phyloP scores from a whole-genome alignment of 306 rosid genomes.

The Quercus dentata region DNA sequence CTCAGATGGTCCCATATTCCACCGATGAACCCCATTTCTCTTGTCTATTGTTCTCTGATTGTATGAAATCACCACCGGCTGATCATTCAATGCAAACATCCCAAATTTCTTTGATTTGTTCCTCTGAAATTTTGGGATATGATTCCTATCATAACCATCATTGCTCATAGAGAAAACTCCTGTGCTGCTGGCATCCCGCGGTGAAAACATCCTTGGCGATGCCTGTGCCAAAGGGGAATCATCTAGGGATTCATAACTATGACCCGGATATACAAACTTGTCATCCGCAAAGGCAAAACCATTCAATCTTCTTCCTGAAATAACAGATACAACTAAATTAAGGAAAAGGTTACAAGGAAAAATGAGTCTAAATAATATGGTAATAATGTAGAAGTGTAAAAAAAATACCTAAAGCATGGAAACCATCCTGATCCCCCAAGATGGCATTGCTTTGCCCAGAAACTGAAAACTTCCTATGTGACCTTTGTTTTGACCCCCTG shows the following conservation, averaged over 20 bases:
- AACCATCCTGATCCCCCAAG: conserved; percentile 64
- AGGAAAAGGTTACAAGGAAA: conserved; percentile 2
- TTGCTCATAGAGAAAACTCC: conserved; percentile 34
- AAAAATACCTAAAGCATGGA: conserved; percentile 54
- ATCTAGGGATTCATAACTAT: conserved; percentile 65
- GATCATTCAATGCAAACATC: conserved; percentile 33
- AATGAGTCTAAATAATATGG: background rate
- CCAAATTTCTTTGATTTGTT: conserved; percentile 56
- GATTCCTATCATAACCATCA: conserved; percentile 57
- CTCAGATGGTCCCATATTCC: conserved; percentile 41
- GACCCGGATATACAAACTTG: conserved; percentile 51
- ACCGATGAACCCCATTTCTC: conserved; percentile 44
- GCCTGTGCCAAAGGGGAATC: conserved; percentile 65
- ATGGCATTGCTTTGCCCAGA: conserved; percentile 52
- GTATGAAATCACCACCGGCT: conserved; percentile 28
- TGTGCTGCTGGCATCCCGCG: conserved; percentile 49
- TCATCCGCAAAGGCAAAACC: conserved; percentile 64
- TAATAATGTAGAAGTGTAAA: conserved; percentile 6
- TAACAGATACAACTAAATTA: conserved; percentile 28
- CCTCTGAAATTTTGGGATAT: conserved; percentile 41
- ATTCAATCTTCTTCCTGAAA: conserved; percentile 76
- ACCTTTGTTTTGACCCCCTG: conserved; percentile 80
- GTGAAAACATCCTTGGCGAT: conserved; percentile 63
- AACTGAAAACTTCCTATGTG: conserved; percentile 70
- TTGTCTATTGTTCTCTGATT: conserved; percentile 41